Base-by-base conservation (phyloP, 192 early-diverging fungal genomes). In the Cladochytrium replicatum region DNA sequence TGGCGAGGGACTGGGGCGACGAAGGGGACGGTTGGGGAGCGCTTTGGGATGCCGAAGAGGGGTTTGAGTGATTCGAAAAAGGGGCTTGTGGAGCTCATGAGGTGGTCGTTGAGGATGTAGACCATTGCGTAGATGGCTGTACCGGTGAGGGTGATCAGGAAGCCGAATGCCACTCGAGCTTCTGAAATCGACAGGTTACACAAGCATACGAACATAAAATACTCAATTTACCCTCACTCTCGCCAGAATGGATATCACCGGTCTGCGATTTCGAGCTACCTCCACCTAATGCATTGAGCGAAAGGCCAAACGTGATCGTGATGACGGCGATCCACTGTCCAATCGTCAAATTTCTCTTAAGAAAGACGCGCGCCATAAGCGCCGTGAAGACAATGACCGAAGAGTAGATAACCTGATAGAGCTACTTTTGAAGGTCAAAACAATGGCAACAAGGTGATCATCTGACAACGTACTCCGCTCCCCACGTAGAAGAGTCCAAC, bases 401-500 rank as follows among this genome's bases (percentile, higher is more conserved):
- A 17, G 62, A 61, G 40, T 72, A 72, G 32, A 71, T 63, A 25
- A 65, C 59, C 49, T 65, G 63, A 29, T 53, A 65, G 4, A 65
- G 29, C 32, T 43, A 29, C 55, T 23, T 21, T 19, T 1, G 48
- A 43, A 43, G 11, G n/a, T n/a, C n/a, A n/a, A n/a, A n/a, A n/a
- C 13, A 58, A 58, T 41, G 41, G 25, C 13, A 42, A 45, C n/a
- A 22, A 49, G 27, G 51, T 46, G 24, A 28, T 53, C 41, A 23
- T n/a, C n/a, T n/a, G n/a, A 52, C 6, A 54, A 52, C 47, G 42
- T 58, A 43, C 66, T 52, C 39, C 63, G 29, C 46, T 45, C 21
- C 62, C 58, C 54, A 55, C 57, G 48, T 22, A 21, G 30, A 62
- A 66, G 13, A 60, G 43, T 6, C 60, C 66, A 15, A 56, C 44